These are phyloP conservation scores for Calonectria honghensis DNA, from an alignment of 2,329 filamentous ascomycete genomes.

Conservation along the genomic window DNA sequence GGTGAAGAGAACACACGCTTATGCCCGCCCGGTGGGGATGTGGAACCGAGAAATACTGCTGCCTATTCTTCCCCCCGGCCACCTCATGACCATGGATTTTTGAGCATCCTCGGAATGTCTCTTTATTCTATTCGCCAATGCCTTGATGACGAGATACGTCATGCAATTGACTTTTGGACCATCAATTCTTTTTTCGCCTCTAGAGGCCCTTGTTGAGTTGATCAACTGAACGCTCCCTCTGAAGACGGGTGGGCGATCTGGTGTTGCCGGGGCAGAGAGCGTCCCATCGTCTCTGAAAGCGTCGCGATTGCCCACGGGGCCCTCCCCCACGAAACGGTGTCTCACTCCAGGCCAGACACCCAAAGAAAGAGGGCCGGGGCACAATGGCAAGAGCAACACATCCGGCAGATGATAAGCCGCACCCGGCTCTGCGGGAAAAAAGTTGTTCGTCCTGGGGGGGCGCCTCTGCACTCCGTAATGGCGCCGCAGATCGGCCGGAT, in stretches of 20 bases:
- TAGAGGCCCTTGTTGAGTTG: neutral
- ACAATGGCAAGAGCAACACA: neutral
- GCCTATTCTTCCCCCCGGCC: constrained; percentile 34
- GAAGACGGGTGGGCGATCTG: neutral
- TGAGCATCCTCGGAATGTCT: neutral
- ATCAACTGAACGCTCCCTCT: neutral
- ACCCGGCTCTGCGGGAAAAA: constrained; percentile 13
- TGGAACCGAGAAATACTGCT: constrained; percentile 41
- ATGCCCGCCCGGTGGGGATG: constrained; percentile 35
- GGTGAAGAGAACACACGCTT: constrained; percentile 28
- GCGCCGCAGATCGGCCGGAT: constrained; percentile 44
- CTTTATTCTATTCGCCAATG: neutral
- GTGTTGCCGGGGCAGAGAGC: neutral
- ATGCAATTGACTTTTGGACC: constrained; percentile 15
- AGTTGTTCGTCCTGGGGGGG: neutral
- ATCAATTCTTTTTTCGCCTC: neutral
- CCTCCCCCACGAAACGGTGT: constrained; percentile 20
- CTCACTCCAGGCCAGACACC: constrained; percentile 2
- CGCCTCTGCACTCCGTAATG: constrained; percentile 35
- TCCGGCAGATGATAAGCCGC: constrained; percentile 10
- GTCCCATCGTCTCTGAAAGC: neutral
- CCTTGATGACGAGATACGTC: constrained; percentile 8
- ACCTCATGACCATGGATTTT: constrained; percentile 15
- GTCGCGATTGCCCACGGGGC: neutral
- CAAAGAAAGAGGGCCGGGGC: neutral